Evolutionary conservation across 768 basidiomycete genomes (phyloP).

Genomic region (Lactarius psammicola): DNA sequence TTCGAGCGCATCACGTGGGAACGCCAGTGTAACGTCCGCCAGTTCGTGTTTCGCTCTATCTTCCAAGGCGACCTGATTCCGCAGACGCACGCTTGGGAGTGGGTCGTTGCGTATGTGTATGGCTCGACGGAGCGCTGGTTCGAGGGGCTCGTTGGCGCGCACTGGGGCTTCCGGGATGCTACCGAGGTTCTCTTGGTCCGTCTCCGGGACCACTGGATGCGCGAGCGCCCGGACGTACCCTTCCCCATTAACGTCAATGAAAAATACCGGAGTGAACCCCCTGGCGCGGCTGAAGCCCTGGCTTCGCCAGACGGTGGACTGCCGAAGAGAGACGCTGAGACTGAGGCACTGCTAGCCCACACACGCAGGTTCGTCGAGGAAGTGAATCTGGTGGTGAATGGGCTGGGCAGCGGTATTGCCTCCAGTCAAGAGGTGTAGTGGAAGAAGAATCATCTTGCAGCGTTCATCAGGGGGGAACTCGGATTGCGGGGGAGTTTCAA

Average conservation of each 20-base stretch:
- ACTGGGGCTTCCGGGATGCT: conserved; percentile 33
- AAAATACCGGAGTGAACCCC: not conserved
- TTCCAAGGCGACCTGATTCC: conserved; percentile 26
- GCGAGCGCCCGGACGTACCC: conserved; percentile 31
- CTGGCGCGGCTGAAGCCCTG: not conserved
- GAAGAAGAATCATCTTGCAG: no score
- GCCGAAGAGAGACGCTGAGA: not conserved
- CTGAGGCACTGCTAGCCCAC: conserved; percentile 9
- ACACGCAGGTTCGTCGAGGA: conserved; percentile 24
- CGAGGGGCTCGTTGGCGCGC: conserved; percentile 33
- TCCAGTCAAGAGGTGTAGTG: conserved; percentile 1
- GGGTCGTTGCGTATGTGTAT: conserved; percentile 35
- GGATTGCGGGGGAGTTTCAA: no score
- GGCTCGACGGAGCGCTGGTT: conserved; percentile 37
- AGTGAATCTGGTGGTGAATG: conserved; percentile 22
- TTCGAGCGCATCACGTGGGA: conserved; percentile 32
- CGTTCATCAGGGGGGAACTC: no score
- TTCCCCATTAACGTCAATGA: conserved; percentile 29
- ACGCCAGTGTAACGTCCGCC: conserved; percentile 31
- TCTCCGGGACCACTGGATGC: conserved; percentile 33
- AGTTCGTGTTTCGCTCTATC: conserved; percentile 31
- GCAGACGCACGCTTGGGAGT: conserved; percentile 29
- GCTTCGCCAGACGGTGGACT: not conserved
- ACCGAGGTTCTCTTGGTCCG: conserved; percentile 32
- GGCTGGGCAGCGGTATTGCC: conserved; percentile 14